Base-by-base conservation (phyloP, 352 stramenopile genomes). In the Blastocystis sp. region DNA sequence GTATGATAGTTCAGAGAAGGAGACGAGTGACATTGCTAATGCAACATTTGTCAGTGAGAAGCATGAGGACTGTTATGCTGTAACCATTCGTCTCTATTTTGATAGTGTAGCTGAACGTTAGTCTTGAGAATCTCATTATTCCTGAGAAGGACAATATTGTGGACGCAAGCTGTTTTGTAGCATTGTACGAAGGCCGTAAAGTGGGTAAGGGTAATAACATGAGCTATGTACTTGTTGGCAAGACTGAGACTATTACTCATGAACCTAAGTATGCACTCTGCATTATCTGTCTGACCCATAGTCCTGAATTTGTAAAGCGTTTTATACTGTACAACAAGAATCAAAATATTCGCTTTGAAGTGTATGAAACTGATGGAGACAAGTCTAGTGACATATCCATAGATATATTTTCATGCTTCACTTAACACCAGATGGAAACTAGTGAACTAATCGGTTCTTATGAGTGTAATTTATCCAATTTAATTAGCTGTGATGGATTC, bases 21-120 rank as follows among this genome's bases (percentile, higher is more conserved):
- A 80, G n/a, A 64, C 45, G n/a, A 64, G 63, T 41, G 70, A 34
- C 15, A 80, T 80, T 80, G 70, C 47, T 5, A 80, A 80, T 80
- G 55, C 15, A 1, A 20, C 43, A 50, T 80, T 80, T 64, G 11
- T 20, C 18, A 37, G 55, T 9, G 34, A 39, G 8, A 18, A 80
- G 15, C 50, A 62, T 20, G n/a, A 15, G 34, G 70, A 80, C 15
- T 41, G 70, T 62, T 63, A 80, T 80, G 43, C 26, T 41, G 70
- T 80, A 80, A 15, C 3, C 20, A 37, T 23, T 43, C 3, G 1
- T 34, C 1, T 37, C 15, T 39, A 41, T 18, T 6, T 34, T 63
- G 39, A 37, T 29, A 8, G 50, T 41, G 41, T 63, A 80, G 70
- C 23, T 80, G 26, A 62, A 47, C 54, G 64, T 80, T n/a, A 41